Conservation (phyloP, 768 basidiomycete species). For the Auricularia heimuer region DNA sequence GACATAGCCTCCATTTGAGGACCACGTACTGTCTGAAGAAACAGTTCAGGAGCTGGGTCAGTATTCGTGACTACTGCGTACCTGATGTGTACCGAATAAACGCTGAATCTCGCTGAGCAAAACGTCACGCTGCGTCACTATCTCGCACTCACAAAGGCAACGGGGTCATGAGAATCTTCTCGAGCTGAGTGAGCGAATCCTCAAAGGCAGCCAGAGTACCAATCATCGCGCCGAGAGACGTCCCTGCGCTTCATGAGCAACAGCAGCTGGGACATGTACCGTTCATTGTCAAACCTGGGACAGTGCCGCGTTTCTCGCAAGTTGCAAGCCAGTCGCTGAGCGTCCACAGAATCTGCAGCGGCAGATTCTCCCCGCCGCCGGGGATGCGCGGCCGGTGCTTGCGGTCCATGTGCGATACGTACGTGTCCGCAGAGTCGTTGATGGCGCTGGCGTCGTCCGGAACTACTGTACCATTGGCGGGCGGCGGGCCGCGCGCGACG, state of each 20-base stretch:
- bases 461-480: neutral
- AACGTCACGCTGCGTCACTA: neutral
- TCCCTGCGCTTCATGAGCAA: neutral
- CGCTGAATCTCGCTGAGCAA: conserved; percentile 24
- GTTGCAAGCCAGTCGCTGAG: conserved; percentile 51
- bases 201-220: conserved; percentile 3
- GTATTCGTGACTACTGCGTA: conserved; percentile 10
- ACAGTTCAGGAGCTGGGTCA: conserved; percentile 9
- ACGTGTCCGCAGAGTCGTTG: neutral
- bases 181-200: conserved; percentile 32
- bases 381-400: conserved; percentile 26
- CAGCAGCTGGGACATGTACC: neutral
- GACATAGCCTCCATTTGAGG: fast-evolving
- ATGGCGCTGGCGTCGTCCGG: neutral
- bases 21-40: conserved; percentile 12
- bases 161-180: conserved; percentile 53
- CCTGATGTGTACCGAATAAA: conserved; percentile 57
- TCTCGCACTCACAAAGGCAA: conserved; percentile 45
- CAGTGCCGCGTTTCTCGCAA: conserved; percentile 47
- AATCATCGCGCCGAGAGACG: conserved; percentile 6
- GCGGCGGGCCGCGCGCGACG: neutral
- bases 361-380: conserved; percentile 44
- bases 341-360: conserved; percentile 44
- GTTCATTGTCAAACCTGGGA: conserved; percentile 32
- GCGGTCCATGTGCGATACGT: conserved; percentile 2